Evolutionary conservation across 2,329 filamentous ascomycete genomes (phyloP), one percentile per base, ranked within the genome.

Genomic region (Pseudofabraea citricarpa): DNA sequence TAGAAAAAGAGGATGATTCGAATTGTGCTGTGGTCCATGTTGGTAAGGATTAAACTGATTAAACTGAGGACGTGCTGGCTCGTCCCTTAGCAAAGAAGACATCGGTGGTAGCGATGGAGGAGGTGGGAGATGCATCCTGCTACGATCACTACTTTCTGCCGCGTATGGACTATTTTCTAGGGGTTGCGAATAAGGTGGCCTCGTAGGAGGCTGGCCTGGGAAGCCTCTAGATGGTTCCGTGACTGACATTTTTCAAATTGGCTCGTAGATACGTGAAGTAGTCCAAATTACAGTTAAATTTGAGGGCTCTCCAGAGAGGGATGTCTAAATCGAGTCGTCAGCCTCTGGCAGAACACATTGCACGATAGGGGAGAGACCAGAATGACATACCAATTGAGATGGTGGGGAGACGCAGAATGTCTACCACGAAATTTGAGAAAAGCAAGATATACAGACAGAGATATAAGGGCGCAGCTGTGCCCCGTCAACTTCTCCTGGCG

Each of bases 1-100:
- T 16, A 35, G 20, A 12, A 16, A 22, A 3, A 42, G 27, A 35
- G 40, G 27, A 42, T 42, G 29, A n/a, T 31, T 27, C 16, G 26
- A 21, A 12, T 13, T 31, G 15, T 40, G 35, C 7, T 18, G 21
- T 22, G 19, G 35, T 6, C 35, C 21, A 12, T 13, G 35, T 15
- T 37, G 35, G 29, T 15, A n/a, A n/a, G 29, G 29, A 8, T 32
- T 32, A 15, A 15, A 12, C 15, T 32, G 13, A 32, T 2, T 9
- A n/a, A n/a, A n/a, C n/a, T n/a, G n/a, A n/a, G n/a, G n/a, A n/a
- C n/a, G 27, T 31, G 27, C 13, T 15, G 5, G 27, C 5, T 31
- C 27, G 6, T 31, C 27, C 16, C 27, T 12, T 10, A 31, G 27
- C 10, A 31, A 31, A 15, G 27, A 31, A 15, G 27, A 31, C 27